phyloP scores from a whole-genome alignment of 768 basidiomycete genomes.

The Tulasnella sp. region DNA sequence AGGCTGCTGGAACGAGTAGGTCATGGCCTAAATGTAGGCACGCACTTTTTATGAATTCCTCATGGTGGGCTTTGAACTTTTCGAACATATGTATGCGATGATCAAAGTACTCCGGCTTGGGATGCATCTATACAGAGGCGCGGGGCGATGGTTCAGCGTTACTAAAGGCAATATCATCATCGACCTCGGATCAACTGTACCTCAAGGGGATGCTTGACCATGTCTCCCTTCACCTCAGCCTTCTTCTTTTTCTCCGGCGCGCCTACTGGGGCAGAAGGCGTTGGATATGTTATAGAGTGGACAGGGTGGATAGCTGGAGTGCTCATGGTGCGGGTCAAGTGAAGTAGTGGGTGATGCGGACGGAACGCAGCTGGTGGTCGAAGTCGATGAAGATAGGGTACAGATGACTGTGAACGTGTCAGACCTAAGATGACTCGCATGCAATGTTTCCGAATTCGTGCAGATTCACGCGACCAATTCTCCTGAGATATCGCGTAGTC shows the following conservation, averaged over 20 bases:
- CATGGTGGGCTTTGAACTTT: slow-evolving; percentile 71
- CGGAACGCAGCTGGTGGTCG: neutral
- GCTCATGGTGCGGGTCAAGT: slow-evolving; percentile 2
- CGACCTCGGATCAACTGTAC: too few species aligned
- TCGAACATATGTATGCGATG: slow-evolving; percentile 86
- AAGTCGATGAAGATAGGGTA: neutral
- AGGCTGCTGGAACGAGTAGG: neutral
- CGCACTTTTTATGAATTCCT: slow-evolving; percentile 66
- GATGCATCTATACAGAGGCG: slow-evolving; percentile 46
- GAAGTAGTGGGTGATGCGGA: neutral
- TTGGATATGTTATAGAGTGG: slow-evolving; percentile 23
- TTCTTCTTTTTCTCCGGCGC: slow-evolving; percentile 25
- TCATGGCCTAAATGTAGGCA: slow-evolving; percentile 12
- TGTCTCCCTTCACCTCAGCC: slow-evolving; percentile 21
- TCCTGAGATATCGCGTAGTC: too few species aligned
- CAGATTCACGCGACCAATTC: too few species aligned
- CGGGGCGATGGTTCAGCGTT: neutral
- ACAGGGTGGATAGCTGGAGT: slow-evolving; percentile 26
- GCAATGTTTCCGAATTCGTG: neutral
- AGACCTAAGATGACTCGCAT: neutral
- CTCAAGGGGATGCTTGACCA: slow-evolving; percentile 23
- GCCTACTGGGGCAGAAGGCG: slow-evolving; percentile 19
- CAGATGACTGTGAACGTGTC: neutral
- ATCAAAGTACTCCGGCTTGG: slow-evolving; percentile 76
- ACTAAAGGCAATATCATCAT: neutral